phyloP scores from a whole-genome alignment of 108 stramenopile genomes.

The Mayamaea pseudoterrestris region DNA sequence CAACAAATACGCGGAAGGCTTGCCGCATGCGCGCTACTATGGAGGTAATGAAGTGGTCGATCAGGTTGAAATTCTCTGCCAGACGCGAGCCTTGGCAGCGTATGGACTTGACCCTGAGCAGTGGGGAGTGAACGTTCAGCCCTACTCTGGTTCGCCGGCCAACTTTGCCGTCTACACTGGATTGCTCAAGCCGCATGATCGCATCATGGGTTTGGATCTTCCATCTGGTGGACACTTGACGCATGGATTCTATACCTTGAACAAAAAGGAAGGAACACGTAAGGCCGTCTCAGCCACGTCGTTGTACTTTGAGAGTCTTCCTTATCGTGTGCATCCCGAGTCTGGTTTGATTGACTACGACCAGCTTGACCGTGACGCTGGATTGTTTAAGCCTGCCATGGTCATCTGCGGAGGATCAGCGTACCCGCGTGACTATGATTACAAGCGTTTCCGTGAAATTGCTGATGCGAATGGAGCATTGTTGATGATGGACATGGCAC shows the following conservation, averaged over 20 bases:
- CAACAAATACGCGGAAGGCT: conserved; percentile 99
- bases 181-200: conserved; percentile 93
- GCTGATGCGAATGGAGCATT: conserved; percentile 96
- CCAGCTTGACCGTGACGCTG: conserved; percentile 77
- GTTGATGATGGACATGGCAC: conserved; percentile 99
- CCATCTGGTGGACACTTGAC: conserved; percentile 98
- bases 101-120: conserved; percentile 86
- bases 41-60: conserved; percentile 96
- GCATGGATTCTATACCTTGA: conserved; percentile 99
- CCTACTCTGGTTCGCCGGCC: conserved; percentile 94
- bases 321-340: conserved; percentile 94
- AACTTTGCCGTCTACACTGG: conserved; percentile 99
- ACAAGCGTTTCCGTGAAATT: conserved; percentile 92
- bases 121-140: conserved; percentile 99
- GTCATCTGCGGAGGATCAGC: conserved; percentile 98
- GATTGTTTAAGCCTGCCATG: conserved; percentile 97
- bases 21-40: conserved; percentile 98
- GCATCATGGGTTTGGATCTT: conserved; percentile 99
- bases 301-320: conserved; percentile 98
- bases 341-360: conserved; percentile 97
- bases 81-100: conserved; percentile 90
- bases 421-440: conserved; percentile 99
- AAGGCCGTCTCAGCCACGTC: conserved; percentile 99
- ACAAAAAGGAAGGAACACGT: conserved; percentile 91
- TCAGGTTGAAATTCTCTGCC: conserved; percentile 94